Evolutionary conservation across 2,329 filamentous ascomycete genomes (phyloP).

Genomic region (Moelleriella libera): DNA sequence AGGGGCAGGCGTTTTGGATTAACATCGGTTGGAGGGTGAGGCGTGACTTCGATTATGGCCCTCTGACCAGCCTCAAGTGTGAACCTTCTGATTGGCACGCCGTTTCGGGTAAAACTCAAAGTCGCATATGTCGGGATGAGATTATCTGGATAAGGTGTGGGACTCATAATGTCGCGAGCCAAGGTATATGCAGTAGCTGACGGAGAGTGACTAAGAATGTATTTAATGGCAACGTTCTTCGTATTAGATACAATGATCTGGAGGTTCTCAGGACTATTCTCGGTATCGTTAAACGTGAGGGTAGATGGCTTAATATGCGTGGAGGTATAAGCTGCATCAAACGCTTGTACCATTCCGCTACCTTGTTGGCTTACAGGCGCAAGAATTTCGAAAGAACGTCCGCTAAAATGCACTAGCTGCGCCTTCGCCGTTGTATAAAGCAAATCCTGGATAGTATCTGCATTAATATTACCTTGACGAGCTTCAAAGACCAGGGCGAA

Average conservation of each 20-base stretch:
- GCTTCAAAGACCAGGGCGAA: slow-evolving; percentile 37
- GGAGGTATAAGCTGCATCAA: slow-evolving; percentile 39
- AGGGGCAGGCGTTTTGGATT: slow-evolving; percentile 19
- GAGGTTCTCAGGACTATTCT: slow-evolving; percentile 31
- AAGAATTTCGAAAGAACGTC: slow-evolving; percentile 19
- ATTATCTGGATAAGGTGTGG: slow-evolving; percentile 29
- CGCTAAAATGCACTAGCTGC: slow-evolving; percentile 29
- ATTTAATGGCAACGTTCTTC: slow-evolving; percentile 32
- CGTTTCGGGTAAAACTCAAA: slow-evolving; percentile 24
- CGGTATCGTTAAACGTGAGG: slow-evolving; percentile 49
- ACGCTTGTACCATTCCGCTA: slow-evolving; percentile 43
- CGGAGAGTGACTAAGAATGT: slow-evolving; percentile 32
- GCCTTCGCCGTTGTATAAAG: slow-evolving; percentile 36
- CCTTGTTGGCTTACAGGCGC: slow-evolving; percentile 48
- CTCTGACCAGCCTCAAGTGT: slow-evolving; percentile 26
- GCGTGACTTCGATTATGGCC: slow-evolving; percentile 29
- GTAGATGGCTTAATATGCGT: slow-evolving; percentile 37
- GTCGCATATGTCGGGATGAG: slow-evolving; percentile 23
- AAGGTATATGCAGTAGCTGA: slow-evolving; percentile 40
- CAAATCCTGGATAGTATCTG: slow-evolving; percentile 30
- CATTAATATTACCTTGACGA: slow-evolving; percentile 29
- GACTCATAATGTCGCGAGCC: slow-evolving; percentile 16
- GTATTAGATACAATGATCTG: slow-evolving; percentile 43
- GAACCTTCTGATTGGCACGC: slow-evolving; percentile 14
- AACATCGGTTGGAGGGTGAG: slow-evolving; percentile 24